phyloP scores from a whole-genome alignment of 768 basidiomycete genomes.

The Trametes maxima region DNA sequence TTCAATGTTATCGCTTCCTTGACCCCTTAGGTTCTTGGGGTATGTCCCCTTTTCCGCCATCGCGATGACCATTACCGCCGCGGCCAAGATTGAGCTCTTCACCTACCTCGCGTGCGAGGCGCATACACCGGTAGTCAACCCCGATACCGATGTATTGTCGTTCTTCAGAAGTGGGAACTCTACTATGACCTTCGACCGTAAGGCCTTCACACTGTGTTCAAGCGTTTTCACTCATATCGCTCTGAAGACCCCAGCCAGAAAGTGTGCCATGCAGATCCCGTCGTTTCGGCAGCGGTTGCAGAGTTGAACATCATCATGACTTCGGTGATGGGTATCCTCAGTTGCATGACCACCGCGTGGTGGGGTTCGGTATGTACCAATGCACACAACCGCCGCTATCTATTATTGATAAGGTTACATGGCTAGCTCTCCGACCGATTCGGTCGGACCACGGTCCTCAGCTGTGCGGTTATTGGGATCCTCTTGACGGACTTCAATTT shows the following conservation, averaged over 20 bases:
- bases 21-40: constrained; percentile 55
- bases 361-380: constrained; percentile 73
- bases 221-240: not conserved
- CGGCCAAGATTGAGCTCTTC: constrained; percentile 74
- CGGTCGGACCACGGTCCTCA: constrained; percentile 69
- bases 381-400: not conserved
- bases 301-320: constrained; percentile 62
- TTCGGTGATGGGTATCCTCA: constrained; percentile 68
- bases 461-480: constrained; percentile 60
- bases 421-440: constrained; percentile 71
- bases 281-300: constrained; percentile 72
- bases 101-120: constrained; percentile 73
- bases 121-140: constrained; percentile 55
- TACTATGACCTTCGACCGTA: not conserved
- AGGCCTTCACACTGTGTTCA: not conserved
- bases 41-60: constrained; percentile 56
- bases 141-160: constrained; percentile 19
- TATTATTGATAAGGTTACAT: too few species aligned
- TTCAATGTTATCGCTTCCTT: not conserved
- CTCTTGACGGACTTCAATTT: constrained; percentile 66
- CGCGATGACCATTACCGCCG: constrained; percentile 58
- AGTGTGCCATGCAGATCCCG: constrained; percentile 66
- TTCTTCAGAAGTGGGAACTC: not conserved
- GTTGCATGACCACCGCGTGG: constrained; percentile 80
- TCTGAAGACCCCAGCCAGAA: constrained; percentile 8